Base-by-base conservation (phyloP, 306 rosid species). In the Ochetophila trinervis region DNA sequence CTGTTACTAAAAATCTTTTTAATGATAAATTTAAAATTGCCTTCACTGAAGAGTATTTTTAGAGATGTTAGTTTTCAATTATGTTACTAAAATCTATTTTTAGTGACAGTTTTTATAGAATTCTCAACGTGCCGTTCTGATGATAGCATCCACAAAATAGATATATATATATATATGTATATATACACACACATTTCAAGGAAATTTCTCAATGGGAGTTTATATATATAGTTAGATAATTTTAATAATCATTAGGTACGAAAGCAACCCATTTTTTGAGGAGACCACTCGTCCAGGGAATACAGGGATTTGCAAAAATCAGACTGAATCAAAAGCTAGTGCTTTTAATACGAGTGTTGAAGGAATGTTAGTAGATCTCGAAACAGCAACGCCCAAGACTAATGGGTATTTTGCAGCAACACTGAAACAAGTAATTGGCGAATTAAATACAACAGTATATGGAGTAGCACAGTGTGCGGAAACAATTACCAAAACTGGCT, bases 391-490 rank as follows among this genome's bases (percentile, higher is more conserved):
- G 7, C 79, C 82, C 0, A 82, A 22, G 66, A 75, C 66, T 0
- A 52, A 67, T 12, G 83, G 88, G 0, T 87, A 77, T 59, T 82
- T 45, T 58, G 87, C 84, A 12, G 89, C 86, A 10, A 71, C 54
- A 0, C 72, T 47, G 78, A 84, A 72, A 30, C 50, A 49, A 10
- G 63, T 72, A 11, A 50, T n/a, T 4, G 62, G 22, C 7, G 66
- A 55, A 27, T 27, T 27, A 17, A 49, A 51, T 27, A 68, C 80
- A 8, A 40, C 13, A 21, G 59, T 85, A 1, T 84, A 82, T 64
- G 90, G 83, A 1, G 23, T 80, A 58, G 90, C 95, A 53, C 95
- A 87, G 14, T 87, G 95, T 65, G 82, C 57, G 32, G 86, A 84
- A 54, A 78, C 86, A 13, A 72, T 63, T 53, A 48, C 58, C 24